Conservation (phyloP, 192 early-diverging fungal species). For the Pilobolus umbonatus region DNA sequence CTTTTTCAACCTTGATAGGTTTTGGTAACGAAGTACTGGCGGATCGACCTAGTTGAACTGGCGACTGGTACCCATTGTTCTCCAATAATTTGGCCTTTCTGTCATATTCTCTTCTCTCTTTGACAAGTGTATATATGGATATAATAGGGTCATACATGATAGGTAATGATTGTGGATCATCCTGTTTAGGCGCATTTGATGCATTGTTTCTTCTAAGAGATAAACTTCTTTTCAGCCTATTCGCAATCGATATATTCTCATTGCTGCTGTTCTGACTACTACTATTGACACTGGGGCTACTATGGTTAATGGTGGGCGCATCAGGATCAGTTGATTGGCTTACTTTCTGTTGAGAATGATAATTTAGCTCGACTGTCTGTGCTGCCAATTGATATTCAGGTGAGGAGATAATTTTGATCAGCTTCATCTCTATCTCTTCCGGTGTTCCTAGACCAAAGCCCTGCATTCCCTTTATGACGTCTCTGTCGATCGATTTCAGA, state of each 20-base stretch:
- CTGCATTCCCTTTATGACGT: slow-evolving; percentile 59
- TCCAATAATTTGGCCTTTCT: neutral
- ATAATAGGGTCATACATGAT: slow-evolving; percentile 58
- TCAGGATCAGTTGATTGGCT: no score
- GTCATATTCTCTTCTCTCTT: slow-evolving; percentile 50
- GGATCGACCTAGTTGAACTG: slow-evolving; percentile 1
- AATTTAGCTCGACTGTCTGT: slow-evolving; percentile 11
- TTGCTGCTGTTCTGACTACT: neutral
- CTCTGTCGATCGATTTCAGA: slow-evolving; percentile 45
- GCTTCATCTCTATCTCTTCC: slow-evolving; percentile 46
- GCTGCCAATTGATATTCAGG: slow-evolving; percentile 42
- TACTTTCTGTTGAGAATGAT: no score
- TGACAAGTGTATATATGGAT: slow-evolving; percentile 82
- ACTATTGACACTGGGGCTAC: slow-evolving; percentile 1
- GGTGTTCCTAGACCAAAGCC: slow-evolving; percentile 72
- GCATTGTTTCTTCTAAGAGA: neutral
- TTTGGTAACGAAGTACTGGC: slow-evolving; percentile 5
- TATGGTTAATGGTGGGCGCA: neutral
- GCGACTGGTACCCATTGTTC: neutral
- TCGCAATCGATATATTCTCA: neutral
- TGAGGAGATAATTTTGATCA: slow-evolving; percentile 44
- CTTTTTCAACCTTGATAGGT: neutral
- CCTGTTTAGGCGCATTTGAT: neutral
- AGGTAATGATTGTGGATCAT: slow-evolving; percentile 26
- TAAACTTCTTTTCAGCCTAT: neutral